phyloP scores from a whole-genome alignment of 805 yeast species.

The Suhomyces pyralidae region DNA sequence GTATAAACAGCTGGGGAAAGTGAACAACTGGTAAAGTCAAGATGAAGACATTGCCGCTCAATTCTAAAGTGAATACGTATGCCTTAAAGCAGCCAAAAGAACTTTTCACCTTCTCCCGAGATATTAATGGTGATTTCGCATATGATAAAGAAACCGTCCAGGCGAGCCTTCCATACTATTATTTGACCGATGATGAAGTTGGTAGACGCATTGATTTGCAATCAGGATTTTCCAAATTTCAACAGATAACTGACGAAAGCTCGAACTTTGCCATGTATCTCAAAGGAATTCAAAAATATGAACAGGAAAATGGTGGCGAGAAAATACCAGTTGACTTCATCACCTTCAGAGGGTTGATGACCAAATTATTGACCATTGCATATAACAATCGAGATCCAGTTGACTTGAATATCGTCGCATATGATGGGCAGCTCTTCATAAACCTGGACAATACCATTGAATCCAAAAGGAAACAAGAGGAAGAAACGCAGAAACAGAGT shows the following conservation, averaged over 20 bases:
- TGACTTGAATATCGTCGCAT: constrained; percentile 60
- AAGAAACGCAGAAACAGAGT: constrained; percentile 16
- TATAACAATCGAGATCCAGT: constrained; percentile 57
- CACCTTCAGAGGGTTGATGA: constrained; percentile 84
- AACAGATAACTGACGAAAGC: constrained; percentile 51
- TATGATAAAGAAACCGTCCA: constrained; percentile 44
- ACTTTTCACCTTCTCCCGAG: constrained; percentile 62
- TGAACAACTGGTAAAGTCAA: background rate
- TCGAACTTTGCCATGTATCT: constrained; percentile 59
- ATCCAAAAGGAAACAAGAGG: constrained; percentile 25
- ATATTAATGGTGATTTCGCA: constrained; percentile 44
- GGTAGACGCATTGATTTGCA: constrained; percentile 59
- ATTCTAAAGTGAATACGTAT: constrained; percentile 56
- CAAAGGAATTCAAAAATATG: constrained; percentile 53
- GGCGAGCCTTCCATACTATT: constrained; percentile 61
- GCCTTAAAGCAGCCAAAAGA: constrained; percentile 86
- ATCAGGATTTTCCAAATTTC: constrained; percentile 61
- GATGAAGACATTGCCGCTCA: constrained; percentile 38
- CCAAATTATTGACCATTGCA: constrained; percentile 66
- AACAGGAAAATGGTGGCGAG: constrained; percentile 39
- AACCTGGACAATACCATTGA: constrained; percentile 47
- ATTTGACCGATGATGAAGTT: constrained; percentile 72
- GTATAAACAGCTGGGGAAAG: background rate
- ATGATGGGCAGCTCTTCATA: constrained; percentile 73
- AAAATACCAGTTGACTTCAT: constrained; percentile 63